These are phyloP conservation scores for Sugiyamaella pinicola DNA, from an alignment of 1,139 yeast species.

Conservation along the genomic window DNA sequence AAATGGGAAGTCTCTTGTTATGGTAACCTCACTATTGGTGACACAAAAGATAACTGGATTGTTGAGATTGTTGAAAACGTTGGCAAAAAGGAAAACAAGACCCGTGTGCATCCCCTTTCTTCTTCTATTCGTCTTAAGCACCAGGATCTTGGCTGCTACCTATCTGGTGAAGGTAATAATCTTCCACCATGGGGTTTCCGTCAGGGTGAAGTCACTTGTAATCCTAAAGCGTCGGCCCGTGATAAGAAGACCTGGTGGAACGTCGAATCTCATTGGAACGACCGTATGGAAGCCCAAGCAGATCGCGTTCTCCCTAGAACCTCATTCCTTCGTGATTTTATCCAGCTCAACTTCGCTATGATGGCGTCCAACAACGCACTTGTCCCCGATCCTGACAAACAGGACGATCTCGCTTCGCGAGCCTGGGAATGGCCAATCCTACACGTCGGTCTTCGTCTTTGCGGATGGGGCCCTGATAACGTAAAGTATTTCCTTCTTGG, in stretches of 20 bases:
- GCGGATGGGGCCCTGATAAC: slow-evolving; percentile 87
- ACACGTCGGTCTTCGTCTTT: slow-evolving; percentile 88
- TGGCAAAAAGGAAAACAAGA: slow-evolving; percentile 57
- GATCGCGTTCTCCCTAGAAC: slow-evolving; percentile 82
- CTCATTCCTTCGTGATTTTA: slow-evolving; percentile 81
- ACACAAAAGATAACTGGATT: slow-evolving; percentile 89
- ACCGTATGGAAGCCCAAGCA: slow-evolving; percentile 66
- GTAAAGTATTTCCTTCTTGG: slow-evolving; percentile 88
- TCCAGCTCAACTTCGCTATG: slow-evolving; percentile 95
- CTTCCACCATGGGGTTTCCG: slow-evolving; percentile 98
- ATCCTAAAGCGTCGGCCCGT: slow-evolving; percentile 70
- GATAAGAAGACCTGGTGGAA: slow-evolving; percentile 99
- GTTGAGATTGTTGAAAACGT: slow-evolving; percentile 82
- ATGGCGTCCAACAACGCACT: slow-evolving; percentile 98
- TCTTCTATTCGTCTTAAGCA: slow-evolving; percentile 78
- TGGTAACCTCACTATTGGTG: slow-evolving; percentile 86
- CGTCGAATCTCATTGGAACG: slow-evolving; percentile 81
- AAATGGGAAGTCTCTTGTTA: slow-evolving; percentile 90
- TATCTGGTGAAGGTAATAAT: slow-evolving; percentile 75
- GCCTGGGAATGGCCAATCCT: slow-evolving; percentile 99
- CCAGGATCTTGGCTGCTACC: slow-evolving; percentile 73
- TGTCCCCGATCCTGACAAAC: slow-evolving; percentile 88
- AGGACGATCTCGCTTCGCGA: slow-evolving; percentile 84
- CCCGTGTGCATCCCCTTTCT: slow-evolving; percentile 79
- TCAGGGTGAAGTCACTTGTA: slow-evolving; percentile 94